These are phyloP conservation scores for Pyrrhoderma lamaoense DNA, from an alignment of 1,284 basidiomycete genomes.

Conservation along the genomic window DNA sequence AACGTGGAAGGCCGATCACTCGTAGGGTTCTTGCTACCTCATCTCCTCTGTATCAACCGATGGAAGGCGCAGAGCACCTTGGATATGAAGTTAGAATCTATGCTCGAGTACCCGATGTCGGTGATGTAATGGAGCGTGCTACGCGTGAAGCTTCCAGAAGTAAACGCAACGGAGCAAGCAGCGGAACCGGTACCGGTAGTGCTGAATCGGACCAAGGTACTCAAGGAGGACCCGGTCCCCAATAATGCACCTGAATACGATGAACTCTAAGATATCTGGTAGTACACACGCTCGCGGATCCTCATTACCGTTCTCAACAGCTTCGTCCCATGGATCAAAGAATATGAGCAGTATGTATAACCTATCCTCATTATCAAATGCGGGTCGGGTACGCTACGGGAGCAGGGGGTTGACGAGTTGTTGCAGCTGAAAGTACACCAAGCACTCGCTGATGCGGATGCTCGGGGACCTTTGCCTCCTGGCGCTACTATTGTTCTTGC, in stretches of 20 bases:
- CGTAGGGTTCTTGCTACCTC: conserved; percentile 73
- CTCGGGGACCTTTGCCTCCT: conserved; percentile 49
- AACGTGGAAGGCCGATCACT: conserved; percentile 62
- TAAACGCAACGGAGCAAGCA: conserved; percentile 17
- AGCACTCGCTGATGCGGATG: conserved; percentile 60
- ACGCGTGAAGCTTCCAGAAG: conserved; percentile 22
- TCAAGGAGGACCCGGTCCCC: not conserved
- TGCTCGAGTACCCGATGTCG: conserved; percentile 68
- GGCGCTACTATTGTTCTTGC: conserved; percentile 78
- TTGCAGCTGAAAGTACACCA: conserved; percentile 83
- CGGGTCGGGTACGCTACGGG: conserved; percentile 47
- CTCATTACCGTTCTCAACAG: conserved; percentile 2
- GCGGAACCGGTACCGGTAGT: conserved; percentile 17
- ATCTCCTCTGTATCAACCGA: conserved; percentile 75
- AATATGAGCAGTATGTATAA: not conserved
- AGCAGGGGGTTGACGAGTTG: conserved; percentile 85
- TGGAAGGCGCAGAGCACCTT: conserved; percentile 64
- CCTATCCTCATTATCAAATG: conserved; percentile 1
- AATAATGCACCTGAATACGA: not conserved
- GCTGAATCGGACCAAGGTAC: conserved; percentile 24
- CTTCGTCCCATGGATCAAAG: not conserved
- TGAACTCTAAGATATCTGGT: not conserved
- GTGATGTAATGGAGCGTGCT: conserved; percentile 35
- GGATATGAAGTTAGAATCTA: conserved; percentile 78
- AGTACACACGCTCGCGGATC: conserved; percentile 11